A percentile compares a stretch with the other conserved stretches of the same genome.
Conservation (phyloP, 148 eudicot species). For the Pharnaceum exiguum region DNA sequence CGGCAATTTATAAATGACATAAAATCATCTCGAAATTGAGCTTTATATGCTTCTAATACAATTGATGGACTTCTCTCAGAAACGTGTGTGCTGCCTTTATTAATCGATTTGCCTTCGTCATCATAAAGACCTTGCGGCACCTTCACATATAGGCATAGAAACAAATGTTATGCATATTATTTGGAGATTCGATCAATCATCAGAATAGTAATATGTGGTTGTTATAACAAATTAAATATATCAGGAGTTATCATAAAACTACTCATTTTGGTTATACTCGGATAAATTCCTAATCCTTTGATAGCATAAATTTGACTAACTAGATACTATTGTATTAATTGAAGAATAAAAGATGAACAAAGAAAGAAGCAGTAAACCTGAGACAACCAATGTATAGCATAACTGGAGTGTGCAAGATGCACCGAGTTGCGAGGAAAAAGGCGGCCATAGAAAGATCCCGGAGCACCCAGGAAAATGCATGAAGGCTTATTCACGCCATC, state of each 20-base stretch:
- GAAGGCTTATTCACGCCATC: neutral
- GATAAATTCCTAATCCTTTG: too few relatives aligned
- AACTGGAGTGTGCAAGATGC: constrained; percentile 19
- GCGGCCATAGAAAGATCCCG: constrained; percentile 21
- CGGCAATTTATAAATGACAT: constrained; percentile 1
- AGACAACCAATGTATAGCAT: constrained; percentile 27
- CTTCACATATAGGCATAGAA: too few relatives aligned
- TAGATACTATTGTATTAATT: too few relatives aligned
- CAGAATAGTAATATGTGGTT: too few relatives aligned
- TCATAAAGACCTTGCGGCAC: constrained; percentile 1
- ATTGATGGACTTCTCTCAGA: neutral
- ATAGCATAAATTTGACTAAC: too few relatives aligned
- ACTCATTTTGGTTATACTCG: too few relatives aligned
- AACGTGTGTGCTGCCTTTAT: neutral
- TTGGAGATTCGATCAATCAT: too few relatives aligned
- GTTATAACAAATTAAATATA: too few relatives aligned
- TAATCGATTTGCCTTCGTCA: neutral
- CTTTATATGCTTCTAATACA: constrained; percentile 3
- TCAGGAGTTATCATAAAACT: too few relatives aligned
- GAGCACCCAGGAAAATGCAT: constrained; percentile 13
- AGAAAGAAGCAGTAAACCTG: constrained; percentile 17
- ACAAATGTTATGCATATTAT: too few relatives aligned
- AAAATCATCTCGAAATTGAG: constrained; percentile 9
- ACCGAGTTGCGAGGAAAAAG: constrained; percentile 15
- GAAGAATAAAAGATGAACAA: too few relatives aligned